These are phyloP conservation scores for Aureobasidium sp. DNA, from an alignment of 2,329 filamentous ascomycete genomes.

Conservation along the genomic window DNA sequence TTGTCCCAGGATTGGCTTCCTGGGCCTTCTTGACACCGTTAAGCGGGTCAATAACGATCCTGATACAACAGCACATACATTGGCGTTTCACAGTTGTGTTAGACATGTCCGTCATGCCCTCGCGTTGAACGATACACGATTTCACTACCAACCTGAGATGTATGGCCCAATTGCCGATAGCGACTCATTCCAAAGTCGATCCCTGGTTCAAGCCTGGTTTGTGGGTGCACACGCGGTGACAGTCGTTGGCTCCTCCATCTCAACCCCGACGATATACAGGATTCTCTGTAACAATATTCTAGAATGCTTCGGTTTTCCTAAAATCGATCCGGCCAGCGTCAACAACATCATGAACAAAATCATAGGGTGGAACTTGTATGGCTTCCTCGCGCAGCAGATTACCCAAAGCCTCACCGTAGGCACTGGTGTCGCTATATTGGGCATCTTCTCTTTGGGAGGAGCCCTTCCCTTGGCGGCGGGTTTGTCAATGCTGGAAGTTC, in stretches of 20 bases:
- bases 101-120: not conserved
- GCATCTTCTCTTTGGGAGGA: not conserved
- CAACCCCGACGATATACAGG: not conserved
- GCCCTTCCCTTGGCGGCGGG: not conserved
- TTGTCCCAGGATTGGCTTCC: not conserved
- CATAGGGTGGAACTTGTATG: not conserved
- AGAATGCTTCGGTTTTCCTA: not conserved
- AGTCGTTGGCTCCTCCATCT: not conserved
- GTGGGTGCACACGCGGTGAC: not conserved
- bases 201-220: not conserved
- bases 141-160: not conserved
- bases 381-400: not conserved
- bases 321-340: not conserved
- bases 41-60: not conserved
- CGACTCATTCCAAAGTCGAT: not conserved
- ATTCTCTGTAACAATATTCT: not conserved
- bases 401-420: not conserved
- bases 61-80: not conserved
- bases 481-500: not conserved
- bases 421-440: no score
- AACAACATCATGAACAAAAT: not conserved
- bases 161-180: not conserved
- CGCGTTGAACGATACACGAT: not conserved
- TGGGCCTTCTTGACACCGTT: not conserved
- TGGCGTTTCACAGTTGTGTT: not conserved